A percentile compares a stretch with the other conserved stretches of the same genome.
phyloP scores from a whole-genome alignment of 1,139 yeast genomes.

The Nakaseomyces bracarensis region DNA sequence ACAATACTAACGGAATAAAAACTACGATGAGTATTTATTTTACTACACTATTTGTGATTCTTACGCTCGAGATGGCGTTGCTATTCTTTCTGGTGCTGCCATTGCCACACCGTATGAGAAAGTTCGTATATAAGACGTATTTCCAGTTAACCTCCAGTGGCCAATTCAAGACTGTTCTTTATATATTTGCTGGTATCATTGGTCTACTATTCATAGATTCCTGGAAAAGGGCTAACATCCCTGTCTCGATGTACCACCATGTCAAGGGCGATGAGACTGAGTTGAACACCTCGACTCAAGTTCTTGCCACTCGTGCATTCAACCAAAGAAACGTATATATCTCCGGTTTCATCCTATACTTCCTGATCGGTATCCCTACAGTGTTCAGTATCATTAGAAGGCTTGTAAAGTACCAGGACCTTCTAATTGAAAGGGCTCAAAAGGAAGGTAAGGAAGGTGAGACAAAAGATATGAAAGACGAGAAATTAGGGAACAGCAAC shows the following conservation, averaged over 20 bases:
- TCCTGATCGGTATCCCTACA: conserved; percentile 50
- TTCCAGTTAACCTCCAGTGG: conserved; percentile 33
- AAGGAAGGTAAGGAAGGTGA: conserved; percentile 18
- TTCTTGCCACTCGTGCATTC: conserved; percentile 41
- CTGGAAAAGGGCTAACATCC: conserved; percentile 39
- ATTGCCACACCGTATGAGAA: conserved; percentile 49
- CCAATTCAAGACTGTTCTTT: conserved; percentile 44
- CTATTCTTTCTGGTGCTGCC: conserved; percentile 52
- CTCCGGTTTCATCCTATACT: conserved; percentile 60
- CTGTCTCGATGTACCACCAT: conserved; percentile 22
- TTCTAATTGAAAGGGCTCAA: conserved; percentile 23
- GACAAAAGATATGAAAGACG: conserved; percentile 6
- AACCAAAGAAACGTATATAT: conserved; percentile 65
- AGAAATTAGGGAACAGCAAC: conserved; percentile 7
- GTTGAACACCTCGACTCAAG: conserved; percentile 16
- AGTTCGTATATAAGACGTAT: conserved; percentile 37
- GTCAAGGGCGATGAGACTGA: conserved; percentile 10
- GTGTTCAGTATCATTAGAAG: conserved; percentile 49
- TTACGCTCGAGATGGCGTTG: conserved; percentile 47
- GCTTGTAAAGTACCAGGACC: conserved; percentile 49
- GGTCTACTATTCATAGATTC: conserved; percentile 55
- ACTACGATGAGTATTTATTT: conserved; percentile 37
- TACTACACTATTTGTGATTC: conserved; percentile 31
- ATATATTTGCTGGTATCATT: conserved; percentile 41
- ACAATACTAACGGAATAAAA: too few species aligned